Evolutionary conservation across 345 rosid genomes (phyloP), one percentile per base, ranked within the genome.

Genomic region (Rhodamnia argentea): DNA sequence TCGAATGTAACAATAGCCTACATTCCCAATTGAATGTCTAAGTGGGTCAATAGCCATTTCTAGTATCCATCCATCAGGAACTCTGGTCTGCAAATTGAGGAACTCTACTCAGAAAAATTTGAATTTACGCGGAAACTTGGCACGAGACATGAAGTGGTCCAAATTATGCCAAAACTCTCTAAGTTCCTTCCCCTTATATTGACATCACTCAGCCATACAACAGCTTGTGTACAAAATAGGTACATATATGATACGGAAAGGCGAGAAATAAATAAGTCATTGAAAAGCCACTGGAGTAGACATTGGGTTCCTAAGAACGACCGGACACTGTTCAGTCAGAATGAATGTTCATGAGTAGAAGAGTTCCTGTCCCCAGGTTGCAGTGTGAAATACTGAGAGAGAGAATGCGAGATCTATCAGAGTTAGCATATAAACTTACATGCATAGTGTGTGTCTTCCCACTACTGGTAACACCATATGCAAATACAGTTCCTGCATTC

Each of bases 391-490:
- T 14, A n/a, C 27, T 40, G 1, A 59, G 85, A 37, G 52, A 53
- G 86, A 50, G 58, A 53, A 55, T 29, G 76, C 7, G 47, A 70
- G 78, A 70, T 32, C 78, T 32, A 70, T 32, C 44, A 4, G 78
- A 32, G 78, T 32, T 32, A 32, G 47, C 78, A 32, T 12, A 44
- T 81, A 52, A 54, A 83, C 99, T 91, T 95, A 95, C 99, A 89
- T 98, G 99, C 99, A 96, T 98, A 44, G 99, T 98, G 87, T 95
- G 98, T 1, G 99, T 98, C 93, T 98, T 96, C 85, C 99, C 99
- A 92, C 99, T 98, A 78, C 99, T 98, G 32, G 99, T 98, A 87
- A 98, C 99, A 89, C 99, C 99, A 88, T 98, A 98, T 27, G 99
- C 99, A 84, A 98, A 98, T 82, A 98, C 99, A 42, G 99, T 98